Base-by-base conservation (phyloP, 495 filamentous ascomycete species). In the Lophiotrema nucula region DNA sequence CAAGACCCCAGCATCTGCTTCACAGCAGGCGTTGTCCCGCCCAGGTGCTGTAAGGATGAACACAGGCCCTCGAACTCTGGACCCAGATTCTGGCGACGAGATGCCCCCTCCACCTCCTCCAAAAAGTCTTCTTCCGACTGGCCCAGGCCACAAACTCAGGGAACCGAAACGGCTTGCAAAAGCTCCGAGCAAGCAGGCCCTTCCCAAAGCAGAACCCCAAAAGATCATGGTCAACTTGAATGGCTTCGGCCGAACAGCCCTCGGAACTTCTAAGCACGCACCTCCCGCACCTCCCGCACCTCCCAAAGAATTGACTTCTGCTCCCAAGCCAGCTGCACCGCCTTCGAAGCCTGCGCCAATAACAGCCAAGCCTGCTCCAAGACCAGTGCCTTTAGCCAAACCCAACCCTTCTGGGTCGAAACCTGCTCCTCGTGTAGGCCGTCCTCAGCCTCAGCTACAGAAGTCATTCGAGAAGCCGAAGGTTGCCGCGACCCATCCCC, bases 171-270 rank as follows among this genome's bases (percentile, higher is more conserved):
- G 88, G 39, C 84, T 88, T 13, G 62, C 81, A 0, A 90, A 85
- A 61, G 51, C 56, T 28, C 88, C 89, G 1, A 81, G 80, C 19
- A 90, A 88, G 61, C 87, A 91, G 47, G 60, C 78, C 1, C 47
- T 78, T 4, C 73, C 78, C 23, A 90, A 89, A 66, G 68, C 81
- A 1, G 88, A 86, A 66, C 88, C 88, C 12, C 86, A 84, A 16
- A 88, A 88, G 1, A 88, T 90, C 2, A 81, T 88, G 1, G 92
- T 96, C 58, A 82, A 86, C 26, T 85, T 96, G 18, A 45, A 35
- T 16, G 53, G 49, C n/a, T 67, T 51, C 41, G 58, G 59, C 13
- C 55, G 53, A 60, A 43, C 50, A 31, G 45, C 57, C 38, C 55
- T 28, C 25, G 33, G 24, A 27, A 18, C 46, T 18, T 24, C 61